phyloP scores from a whole-genome alignment of 2,329 filamentous ascomycete genomes.

The Zymoseptoria passerinii region DNA sequence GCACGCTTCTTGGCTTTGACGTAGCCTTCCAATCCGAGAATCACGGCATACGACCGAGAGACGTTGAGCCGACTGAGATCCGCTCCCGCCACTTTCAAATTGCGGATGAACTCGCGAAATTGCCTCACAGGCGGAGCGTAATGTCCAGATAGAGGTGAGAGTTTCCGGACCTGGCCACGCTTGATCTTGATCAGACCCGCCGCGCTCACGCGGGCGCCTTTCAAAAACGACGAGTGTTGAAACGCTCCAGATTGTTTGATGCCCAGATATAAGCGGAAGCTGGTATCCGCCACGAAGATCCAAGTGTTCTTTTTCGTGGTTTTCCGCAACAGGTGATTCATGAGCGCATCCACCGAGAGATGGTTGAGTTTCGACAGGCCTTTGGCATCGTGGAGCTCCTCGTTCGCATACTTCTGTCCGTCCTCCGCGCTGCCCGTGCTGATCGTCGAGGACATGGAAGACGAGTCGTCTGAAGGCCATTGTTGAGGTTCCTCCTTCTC shows the following conservation, averaged over 20 bases:
- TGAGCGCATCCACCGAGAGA: constrained; percentile 61
- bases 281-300: constrained; percentile 88
- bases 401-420: constrained; percentile 56
- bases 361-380: constrained; percentile 56
- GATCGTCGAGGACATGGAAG: constrained; percentile 29
- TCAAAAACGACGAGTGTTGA: constrained; percentile 83
- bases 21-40: constrained; percentile 77
- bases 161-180: constrained; percentile 63
- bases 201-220: constrained; percentile 70
- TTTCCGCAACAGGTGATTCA: constrained; percentile 70
- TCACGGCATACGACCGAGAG: constrained; percentile 70
- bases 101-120: constrained; percentile 72
- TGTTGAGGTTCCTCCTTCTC: constrained; percentile 17
- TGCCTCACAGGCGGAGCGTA: constrained; percentile 78
- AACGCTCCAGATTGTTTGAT: constrained; percentile 86
- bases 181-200: constrained; percentile 82
- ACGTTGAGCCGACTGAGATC: constrained; percentile 75
- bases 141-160: constrained; percentile 65
- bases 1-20: constrained; percentile 58
- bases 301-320: constrained; percentile 80
- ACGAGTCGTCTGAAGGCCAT: constrained; percentile 13
- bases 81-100: constrained; percentile 61
- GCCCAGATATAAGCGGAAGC: constrained; percentile 76
- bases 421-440: constrained; percentile 50
- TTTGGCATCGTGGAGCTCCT: constrained; percentile 53